Evolutionary conservation across 169 alveolate species (phyloP), one percentile per base, ranked within the genome.

Genomic region (Plasmodium malariae): DNA sequence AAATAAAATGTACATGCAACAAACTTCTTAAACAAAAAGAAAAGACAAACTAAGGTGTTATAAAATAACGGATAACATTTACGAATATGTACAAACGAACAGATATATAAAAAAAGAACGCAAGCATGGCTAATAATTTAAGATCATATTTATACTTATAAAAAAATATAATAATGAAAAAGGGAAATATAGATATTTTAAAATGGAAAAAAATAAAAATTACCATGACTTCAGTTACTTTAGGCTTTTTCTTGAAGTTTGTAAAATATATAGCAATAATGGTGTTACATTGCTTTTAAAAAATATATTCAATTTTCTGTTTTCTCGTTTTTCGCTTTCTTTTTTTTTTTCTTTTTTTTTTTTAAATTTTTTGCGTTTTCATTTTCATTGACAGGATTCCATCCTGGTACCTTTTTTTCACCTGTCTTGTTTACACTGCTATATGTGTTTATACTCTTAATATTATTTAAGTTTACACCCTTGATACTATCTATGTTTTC

Each of bases 341-440:
- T 80, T 24, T 80, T 80, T 43, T 48, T 63, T 34, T 80, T 80
- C 37, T 80, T 65, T 28, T 55, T 57, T 30, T 12, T n/a, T 30
- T 21, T 32, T 12, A 11, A 43, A 6, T n/a, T n/a, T 2, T 60
- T 65, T 9, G 48, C 80, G 21, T 65, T 30, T 65, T 19, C 72
- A 36, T 63, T 34, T 0, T 80, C 90, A 65, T 65, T 45, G 24
- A 80, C 68, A 54, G 90, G 90, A 59, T 80, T 80, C 90, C 90
- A 80, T 0, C 90, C 90, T 12, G 90, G 90, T 12, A 80, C 62
- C 49, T 80, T 80, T 28, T n/a, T 80, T 19, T 65, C 71, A 54
- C 62, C 6, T n/a, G 37, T 73, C 34, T 73, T 73, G 55, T 55
- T 73, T 24, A 36, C 60, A 21, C 6, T 17, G 21, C 62, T 30